phyloP scores from a whole-genome alignment of 2,329 filamentous ascomycete species.

The Colletotrichum sp. region DNA sequence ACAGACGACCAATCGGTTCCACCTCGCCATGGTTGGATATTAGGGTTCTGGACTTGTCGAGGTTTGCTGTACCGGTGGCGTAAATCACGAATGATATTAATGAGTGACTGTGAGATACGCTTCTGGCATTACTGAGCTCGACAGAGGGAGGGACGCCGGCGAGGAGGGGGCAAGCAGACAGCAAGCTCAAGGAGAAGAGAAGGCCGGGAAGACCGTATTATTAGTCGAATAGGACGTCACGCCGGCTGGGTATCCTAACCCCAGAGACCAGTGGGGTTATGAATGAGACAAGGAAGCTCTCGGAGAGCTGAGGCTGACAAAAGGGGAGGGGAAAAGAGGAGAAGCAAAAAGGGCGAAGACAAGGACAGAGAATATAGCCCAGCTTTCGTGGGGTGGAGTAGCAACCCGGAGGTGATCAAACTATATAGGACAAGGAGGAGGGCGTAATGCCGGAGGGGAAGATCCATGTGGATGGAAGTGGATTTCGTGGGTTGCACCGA shows the following conservation, averaged over 20 bases:
- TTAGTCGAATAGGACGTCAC: neutral
- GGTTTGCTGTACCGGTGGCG: neutral
- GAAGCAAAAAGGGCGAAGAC: conserved; percentile 1
- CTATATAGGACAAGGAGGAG: conserved; percentile 18
- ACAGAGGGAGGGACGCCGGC: neutral
- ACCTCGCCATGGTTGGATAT: conserved; percentile 22
- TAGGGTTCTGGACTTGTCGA: neutral
- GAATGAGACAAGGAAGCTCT: conserved; percentile 1
- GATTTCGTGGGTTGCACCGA: conserved; percentile 4
- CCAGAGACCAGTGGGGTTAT: conserved; percentile 13
- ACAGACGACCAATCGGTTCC: conserved; percentile 38
- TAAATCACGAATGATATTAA: neutral
- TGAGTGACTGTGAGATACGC: neutral
- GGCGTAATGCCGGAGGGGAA: conserved; percentile 11
- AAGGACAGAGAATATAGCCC: conserved; percentile 12
- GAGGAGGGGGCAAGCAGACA: neutral
- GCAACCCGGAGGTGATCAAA: conserved; percentile 15
- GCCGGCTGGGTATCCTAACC: neutral
- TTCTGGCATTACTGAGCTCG: neutral
- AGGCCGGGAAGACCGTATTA: neutral
- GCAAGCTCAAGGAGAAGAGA: neutral
- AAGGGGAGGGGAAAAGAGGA: neutral
- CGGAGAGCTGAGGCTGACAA: conserved; percentile 10
- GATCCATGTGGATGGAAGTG: neutral
- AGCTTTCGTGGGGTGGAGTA: conserved; percentile 7